Conservation (phyloP, 2,329 filamentous ascomycete genomes). For the Trichoderma sp. region DNA sequence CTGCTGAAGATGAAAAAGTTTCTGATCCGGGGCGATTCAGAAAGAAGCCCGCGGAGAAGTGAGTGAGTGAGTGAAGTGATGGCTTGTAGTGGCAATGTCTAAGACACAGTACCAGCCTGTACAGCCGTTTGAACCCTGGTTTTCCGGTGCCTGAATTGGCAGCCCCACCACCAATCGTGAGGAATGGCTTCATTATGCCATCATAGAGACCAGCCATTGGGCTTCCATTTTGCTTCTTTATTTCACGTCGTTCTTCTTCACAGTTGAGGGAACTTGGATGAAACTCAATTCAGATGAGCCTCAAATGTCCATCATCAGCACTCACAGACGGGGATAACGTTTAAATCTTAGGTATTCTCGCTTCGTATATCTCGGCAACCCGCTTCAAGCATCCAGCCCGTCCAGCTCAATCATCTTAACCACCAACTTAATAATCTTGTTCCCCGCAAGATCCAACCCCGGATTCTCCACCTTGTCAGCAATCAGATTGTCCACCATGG, state of each 20-base stretch:
- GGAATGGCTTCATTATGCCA: background rate
- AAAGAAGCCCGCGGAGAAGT: background rate
- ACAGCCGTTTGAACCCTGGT: no score
- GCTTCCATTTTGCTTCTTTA: background rate
- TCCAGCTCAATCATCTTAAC: slow-evolving; percentile 84
- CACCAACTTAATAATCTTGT: slow-evolving; percentile 75
- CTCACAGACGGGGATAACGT: background rate
- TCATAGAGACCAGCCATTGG: background rate
- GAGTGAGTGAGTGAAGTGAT: background rate
- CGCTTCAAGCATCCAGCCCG: slow-evolving; percentile 67
- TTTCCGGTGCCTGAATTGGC: background rate
- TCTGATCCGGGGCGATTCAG: background rate
- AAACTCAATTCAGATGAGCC: background rate
- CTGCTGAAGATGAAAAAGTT: background rate
- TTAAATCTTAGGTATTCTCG: no score
- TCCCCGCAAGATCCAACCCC: slow-evolving; percentile 55
- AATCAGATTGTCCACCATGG: slow-evolving; percentile 84
- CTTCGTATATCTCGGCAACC: background rate
- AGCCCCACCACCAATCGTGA: background rate
- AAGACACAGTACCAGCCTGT: background rate
- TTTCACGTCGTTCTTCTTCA: background rate
- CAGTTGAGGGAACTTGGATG: background rate
- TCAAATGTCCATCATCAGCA: background rate
- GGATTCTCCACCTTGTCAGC: slow-evolving; percentile 79
- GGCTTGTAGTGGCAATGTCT: background rate